Percentiles rank a stretch among this genome's conserved stretches.
Conservation (phyloP, 2,329 filamentous ascomycete genomes). For the Venturia aucupariae region DNA sequence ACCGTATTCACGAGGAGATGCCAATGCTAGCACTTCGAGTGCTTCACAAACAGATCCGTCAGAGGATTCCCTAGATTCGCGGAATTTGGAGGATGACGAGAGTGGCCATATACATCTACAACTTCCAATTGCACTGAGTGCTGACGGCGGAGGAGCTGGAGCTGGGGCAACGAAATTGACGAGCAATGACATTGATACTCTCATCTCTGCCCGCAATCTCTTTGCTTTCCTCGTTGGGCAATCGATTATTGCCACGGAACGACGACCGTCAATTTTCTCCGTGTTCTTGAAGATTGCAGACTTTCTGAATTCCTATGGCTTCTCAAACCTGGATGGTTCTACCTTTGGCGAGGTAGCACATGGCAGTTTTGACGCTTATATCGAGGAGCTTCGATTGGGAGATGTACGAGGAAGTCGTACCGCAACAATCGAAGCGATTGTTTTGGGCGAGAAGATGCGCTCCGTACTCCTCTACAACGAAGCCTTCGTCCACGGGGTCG, state of each 20-base stretch:
- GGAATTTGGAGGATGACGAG: constrained; percentile 39
- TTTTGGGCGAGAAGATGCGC: constrained; percentile 82
- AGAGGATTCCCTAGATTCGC: constrained; percentile 39
- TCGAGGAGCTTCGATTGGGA: constrained; percentile 65
- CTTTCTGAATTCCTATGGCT: constrained; percentile 48
- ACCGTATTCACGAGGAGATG: constrained; percentile 24
- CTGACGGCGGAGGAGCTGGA: constrained; percentile 21
- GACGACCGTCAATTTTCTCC: constrained; percentile 45
- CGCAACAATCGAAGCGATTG: constrained; percentile 78
- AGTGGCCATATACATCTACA: constrained; percentile 45
- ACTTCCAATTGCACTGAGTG: constrained; percentile 46
- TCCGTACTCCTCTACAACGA: constrained; percentile 79
- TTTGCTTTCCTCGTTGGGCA: constrained; percentile 56
- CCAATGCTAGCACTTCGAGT: constrained; percentile 20
- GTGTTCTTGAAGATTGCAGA: constrained; percentile 54
- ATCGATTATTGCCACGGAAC: constrained; percentile 49
- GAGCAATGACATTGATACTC: constrained; percentile 44
- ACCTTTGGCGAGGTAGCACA: constrained; percentile 54
- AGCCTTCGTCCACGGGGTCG: constrained; percentile 82
- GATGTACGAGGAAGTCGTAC: constrained; percentile 77
- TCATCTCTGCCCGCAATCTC: constrained; percentile 53
- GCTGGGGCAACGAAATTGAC: constrained; percentile 22
- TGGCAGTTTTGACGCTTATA: constrained; percentile 62
- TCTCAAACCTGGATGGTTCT: constrained; percentile 53
- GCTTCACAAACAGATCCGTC: constrained; percentile 32